These are phyloP conservation scores for Fonsecaea nubica DNA, from an alignment of 2,329 filamentous ascomycete genomes.

Conservation along the genomic window DNA sequence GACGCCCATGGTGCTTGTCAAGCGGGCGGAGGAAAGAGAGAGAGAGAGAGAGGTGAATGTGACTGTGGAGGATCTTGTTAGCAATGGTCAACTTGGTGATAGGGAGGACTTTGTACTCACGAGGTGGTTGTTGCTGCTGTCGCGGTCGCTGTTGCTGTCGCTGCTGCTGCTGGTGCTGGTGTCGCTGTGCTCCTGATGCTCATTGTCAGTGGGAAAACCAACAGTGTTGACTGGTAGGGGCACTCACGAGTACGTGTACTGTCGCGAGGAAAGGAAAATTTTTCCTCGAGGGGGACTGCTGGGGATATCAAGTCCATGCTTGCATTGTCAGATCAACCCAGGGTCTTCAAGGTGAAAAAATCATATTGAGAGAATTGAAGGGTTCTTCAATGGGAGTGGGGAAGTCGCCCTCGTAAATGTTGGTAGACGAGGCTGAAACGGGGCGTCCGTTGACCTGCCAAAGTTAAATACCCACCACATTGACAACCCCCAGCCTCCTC, in stretches of 20 bases:
- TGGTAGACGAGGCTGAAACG: neutral
- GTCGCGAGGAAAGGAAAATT: neutral
- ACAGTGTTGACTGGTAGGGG: neutral
- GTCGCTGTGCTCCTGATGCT: neutral
- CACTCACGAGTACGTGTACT: conserved; percentile 1
- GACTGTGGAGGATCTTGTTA: conserved; percentile 6
- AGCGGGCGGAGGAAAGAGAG: neutral
- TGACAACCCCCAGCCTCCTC: neutral
- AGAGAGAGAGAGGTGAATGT: neutral
- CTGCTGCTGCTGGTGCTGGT: neutral
- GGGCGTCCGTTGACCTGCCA: neutral
- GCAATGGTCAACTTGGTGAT: neutral
- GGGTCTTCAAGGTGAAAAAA: neutral
- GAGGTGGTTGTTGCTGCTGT: conserved; percentile 2
- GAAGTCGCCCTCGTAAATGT: neutral
- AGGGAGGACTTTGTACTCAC: neutral
- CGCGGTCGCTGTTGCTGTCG: neutral
- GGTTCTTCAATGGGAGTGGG: neutral
- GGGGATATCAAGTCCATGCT: neutral
- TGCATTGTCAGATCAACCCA: neutral
- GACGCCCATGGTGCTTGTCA: conserved; percentile 12
- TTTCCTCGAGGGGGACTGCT: neutral
- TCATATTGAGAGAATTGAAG: neutral
- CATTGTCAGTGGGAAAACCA: neutral
- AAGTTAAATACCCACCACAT: neutral